These are phyloP conservation scores for Macrolepiota fuliginosa DNA, from an alignment of 768 basidiomycete genomes.

Conservation along the genomic window DNA sequence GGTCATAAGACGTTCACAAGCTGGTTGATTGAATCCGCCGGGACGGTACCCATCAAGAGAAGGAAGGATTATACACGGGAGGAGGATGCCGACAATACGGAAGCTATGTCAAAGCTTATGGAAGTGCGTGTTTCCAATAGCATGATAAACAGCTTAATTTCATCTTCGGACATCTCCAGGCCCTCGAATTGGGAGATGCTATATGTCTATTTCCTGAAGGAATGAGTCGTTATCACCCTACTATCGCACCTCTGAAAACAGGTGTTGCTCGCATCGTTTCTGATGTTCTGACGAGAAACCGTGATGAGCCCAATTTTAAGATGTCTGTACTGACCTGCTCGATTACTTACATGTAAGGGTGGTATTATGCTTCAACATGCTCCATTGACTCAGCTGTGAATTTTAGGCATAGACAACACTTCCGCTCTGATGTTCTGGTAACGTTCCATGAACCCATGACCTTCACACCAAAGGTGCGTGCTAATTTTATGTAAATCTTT, in stretches of 20 bases:
- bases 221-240: slow-evolving; percentile 79
- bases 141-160: not conserved
- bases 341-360: slow-evolving; percentile 72
- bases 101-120: slow-evolving; percentile 66
- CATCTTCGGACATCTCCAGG: slow-evolving; percentile 38
- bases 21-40: slow-evolving; percentile 88
- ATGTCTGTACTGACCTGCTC: slow-evolving; percentile 75
- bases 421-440: slow-evolving; percentile 84
- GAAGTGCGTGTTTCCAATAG: slow-evolving; percentile 39
- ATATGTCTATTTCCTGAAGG: slow-evolving; percentile 88
- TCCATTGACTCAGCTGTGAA: slow-evolving; percentile 10
- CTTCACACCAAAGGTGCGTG: slow-evolving; percentile 58
- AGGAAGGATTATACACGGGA: slow-evolving; percentile 60
- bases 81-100: slow-evolving; percentile 58
- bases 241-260: slow-evolving; percentile 85
- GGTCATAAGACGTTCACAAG: slow-evolving; percentile 81
- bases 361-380: not conserved
- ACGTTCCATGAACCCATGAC: slow-evolving; percentile 72
- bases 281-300: slow-evolving; percentile 70
- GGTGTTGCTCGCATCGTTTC: slow-evolving; percentile 85
- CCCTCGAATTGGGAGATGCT: slow-evolving; percentile 72
- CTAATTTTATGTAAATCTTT: not conserved
- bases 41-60: slow-evolving; percentile 81
- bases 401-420: slow-evolving; percentile 77
- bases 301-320: slow-evolving; percentile 65